Evolutionary conservation across 371 early-diverging fungal genomes (phyloP).

Genomic region (Mucor saturninus): DNA sequence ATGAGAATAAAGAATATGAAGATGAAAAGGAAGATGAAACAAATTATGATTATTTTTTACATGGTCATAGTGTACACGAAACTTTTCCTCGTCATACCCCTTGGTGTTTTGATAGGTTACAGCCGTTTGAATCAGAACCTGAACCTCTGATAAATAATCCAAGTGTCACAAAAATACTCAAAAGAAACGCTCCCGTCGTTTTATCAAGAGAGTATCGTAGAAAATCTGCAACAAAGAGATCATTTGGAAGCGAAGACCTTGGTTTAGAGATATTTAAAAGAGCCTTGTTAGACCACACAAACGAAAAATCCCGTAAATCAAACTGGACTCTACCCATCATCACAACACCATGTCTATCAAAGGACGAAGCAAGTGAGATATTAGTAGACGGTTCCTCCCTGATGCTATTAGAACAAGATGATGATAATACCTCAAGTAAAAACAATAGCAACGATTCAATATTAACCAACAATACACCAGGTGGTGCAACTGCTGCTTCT

Average conservation of each 20-base stretch:
- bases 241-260: constrained; percentile 26
- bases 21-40: constrained; percentile 15
- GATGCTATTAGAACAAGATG: constrained; percentile 26
- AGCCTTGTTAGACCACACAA: constrained; percentile 38
- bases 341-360: constrained; percentile 43
- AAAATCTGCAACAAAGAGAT: constrained; percentile 26
- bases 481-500: constrained; percentile 9
- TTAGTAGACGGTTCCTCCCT: constrained; percentile 39
- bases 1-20: constrained; percentile 12
- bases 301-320: constrained; percentile 30
- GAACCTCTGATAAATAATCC: constrained; percentile 59
- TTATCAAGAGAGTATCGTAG: constrained; percentile 60
- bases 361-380: constrained; percentile 40
- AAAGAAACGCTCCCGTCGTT: constrained; percentile 55
- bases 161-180: constrained; percentile 57
- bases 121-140: constrained; percentile 60
- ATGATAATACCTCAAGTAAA: constrained; percentile 1
- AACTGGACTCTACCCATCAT: constrained; percentile 35
- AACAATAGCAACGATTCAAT: neutral
- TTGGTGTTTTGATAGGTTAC: constrained; percentile 58
- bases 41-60: constrained; percentile 39
- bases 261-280: constrained; percentile 42
- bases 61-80: constrained; percentile 30
- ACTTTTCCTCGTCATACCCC: constrained; percentile 33
- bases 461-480: constrained; percentile 18